A percentile compares a stretch with the other conserved stretches of the same genome.
Evolutionary conservation across 2,329 filamentous ascomycete species (phyloP).

Genomic region (Xylaria sp.): DNA sequence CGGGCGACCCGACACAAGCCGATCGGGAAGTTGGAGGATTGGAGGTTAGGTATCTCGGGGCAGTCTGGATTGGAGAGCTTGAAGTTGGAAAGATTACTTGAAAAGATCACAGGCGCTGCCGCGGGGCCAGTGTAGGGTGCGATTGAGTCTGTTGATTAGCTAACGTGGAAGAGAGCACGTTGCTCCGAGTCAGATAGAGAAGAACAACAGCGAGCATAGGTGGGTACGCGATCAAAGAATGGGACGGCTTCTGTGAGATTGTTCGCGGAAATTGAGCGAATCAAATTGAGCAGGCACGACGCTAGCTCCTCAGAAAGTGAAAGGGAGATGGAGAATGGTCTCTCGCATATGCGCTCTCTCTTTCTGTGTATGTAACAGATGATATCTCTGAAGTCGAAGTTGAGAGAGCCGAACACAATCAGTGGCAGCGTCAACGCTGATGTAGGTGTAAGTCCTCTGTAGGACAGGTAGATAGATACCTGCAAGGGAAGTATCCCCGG

Average conservation of each 20-base stretch:
- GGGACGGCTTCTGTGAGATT: conserved; percentile 1
- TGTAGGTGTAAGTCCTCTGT: conserved; percentile 1
- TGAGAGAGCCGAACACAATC: conserved; percentile 7
- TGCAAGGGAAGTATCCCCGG: conserved; percentile 9
- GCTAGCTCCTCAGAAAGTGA: not conserved
- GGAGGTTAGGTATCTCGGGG: not conserved
- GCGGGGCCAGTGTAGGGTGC: not conserved
- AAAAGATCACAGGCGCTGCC: not conserved
- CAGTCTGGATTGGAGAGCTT: conserved; percentile 21
- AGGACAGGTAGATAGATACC: not conserved
- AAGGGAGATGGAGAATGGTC: conserved; percentile 1
- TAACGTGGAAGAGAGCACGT: conserved; percentile 8
- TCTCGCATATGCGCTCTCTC: not conserved
- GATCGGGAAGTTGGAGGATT: conserved; percentile 12
- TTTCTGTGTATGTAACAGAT: not conserved
- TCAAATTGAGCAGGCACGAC: not conserved
- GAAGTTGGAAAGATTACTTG: not conserved
- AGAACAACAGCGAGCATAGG: conserved; percentile 9
- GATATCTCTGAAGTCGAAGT: not conserved
- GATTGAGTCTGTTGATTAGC: conserved; percentile 6
- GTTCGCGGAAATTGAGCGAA: not conserved
- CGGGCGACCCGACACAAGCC: conserved; percentile 12
- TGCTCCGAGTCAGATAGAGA: conserved; percentile 6
- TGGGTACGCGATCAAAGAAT: conserved; percentile 20
- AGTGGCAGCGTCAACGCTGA: conserved; percentile 17